These are phyloP conservation scores for Triadica sebifera DNA, from an alignment of 345 rosid genomes.

Conservation along the genomic window DNA sequence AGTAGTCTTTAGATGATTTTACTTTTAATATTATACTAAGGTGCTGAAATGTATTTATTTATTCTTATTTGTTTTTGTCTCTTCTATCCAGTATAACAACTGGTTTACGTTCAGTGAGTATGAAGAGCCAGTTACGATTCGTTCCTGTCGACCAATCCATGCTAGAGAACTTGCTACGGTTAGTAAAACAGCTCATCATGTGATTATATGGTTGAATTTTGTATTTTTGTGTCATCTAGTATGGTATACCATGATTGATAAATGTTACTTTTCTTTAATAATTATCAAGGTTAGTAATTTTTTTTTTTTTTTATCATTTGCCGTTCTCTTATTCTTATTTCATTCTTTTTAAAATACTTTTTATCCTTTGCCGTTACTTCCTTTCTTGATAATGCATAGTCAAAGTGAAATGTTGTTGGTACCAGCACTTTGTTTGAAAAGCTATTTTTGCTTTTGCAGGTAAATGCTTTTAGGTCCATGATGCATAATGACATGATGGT, in stretches of 20 bases:
- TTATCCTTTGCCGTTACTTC: no score
- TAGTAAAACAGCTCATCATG: constrained; percentile 20
- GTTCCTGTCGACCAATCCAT: constrained; percentile 71
- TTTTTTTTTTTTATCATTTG: no score
- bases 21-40: not conserved
- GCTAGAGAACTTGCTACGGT: constrained; percentile 93
- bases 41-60: constrained; percentile 7
- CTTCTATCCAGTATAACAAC: constrained; percentile 65
- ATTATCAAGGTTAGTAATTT: not conserved
- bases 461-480: constrained; percentile 89
- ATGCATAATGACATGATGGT: constrained; percentile 95
- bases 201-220: not conserved
- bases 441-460: constrained; percentile 45
- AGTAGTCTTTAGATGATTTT: not conserved
- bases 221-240: not conserved
- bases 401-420: not conserved
- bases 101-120: constrained; percentile 98
- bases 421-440: not conserved
- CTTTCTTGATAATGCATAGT: not conserved
- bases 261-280: not conserved
- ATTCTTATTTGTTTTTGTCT: constrained; percentile 27
- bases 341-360: no score
- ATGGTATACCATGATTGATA: not conserved
- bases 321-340: not conserved
- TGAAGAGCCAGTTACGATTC: constrained; percentile 76